Base-by-base conservation (phyloP, 495 filamentous ascomycete species). In the Aspergillus wentii region DNA sequence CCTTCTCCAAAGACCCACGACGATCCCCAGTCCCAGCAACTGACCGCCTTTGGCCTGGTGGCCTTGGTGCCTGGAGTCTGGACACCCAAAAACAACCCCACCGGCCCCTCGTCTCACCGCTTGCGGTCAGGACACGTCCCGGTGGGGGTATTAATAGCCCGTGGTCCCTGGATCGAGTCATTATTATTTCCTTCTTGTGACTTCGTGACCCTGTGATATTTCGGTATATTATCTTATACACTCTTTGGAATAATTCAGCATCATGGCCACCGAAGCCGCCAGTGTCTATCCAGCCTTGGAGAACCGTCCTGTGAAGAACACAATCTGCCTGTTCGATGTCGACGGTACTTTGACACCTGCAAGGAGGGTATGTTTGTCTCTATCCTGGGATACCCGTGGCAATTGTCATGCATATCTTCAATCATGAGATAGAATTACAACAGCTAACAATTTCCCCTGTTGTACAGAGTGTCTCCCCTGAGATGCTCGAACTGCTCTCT, bases 261-360 rank as follows among this genome's bases (percentile, higher is more conserved):
- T 36, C 25, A 74, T 70, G 65, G 45, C 61, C 23, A 57, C 66
- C 13, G 61, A 62, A 49, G 75, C 72, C 32, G 68, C 69, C 16
- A 65, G 62, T 43, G 49, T 75, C 14, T 86, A 83, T 56, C 86
- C 91, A 29, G 76, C 89, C 26, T 74, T 96, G 46, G 75, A 79
- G 47, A 68, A 85, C 48, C 87, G 91, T 48, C 83, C 86, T 21
- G 66, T 95, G 59, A 85, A 87, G 62, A 84, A 86, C 71, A 96
- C 91, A 35, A 85, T 97, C 58, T 78, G 73, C 44, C 81, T 97
- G 23, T 97, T 97, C 59, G 91, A 97, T 61, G 91, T 97, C 17
- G 91, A 97, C 58, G 81, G 71, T 41, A 95, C 91, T 18, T 74
- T 97, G 40, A 90, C 88, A 11, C 80, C 77, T 4, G 76, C 91